Evolutionary conservation across 2,329 filamentous ascomycete species (phyloP).

Genomic region (Fusarium sp.): DNA sequence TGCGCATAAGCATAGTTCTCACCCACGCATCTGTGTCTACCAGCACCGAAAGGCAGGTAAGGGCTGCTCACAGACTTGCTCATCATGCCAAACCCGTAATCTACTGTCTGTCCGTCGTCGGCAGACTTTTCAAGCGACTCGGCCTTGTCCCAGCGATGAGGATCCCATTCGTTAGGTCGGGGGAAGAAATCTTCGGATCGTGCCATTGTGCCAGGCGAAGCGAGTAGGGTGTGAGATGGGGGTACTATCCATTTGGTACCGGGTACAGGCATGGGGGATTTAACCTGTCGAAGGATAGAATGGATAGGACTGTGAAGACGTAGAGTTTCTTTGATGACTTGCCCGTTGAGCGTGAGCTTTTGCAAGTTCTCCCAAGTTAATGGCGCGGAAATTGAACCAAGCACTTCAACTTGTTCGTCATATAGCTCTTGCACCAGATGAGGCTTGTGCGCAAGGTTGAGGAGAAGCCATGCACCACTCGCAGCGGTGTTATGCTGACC

Average conservation of each 20-base stretch:
- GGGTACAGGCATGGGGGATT: slow-evolving; percentile 83
- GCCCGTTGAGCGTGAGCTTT: slow-evolving; percentile 81
- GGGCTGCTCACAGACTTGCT: slow-evolving; percentile 90
- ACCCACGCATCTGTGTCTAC: slow-evolving; percentile 92
- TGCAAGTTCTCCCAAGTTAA: slow-evolving; percentile 82
- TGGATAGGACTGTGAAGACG: slow-evolving; percentile 93
- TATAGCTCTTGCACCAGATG: slow-evolving; percentile 84
- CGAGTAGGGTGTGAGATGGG: slow-evolving; percentile 82
- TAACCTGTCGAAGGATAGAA: slow-evolving; percentile 92
- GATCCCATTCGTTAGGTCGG: slow-evolving; percentile 84
- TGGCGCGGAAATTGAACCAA: slow-evolving; percentile 79
- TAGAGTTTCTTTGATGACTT: slow-evolving; percentile 90
- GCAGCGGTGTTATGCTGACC: slow-evolving; percentile 90
- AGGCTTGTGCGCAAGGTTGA: slow-evolving; percentile 82
- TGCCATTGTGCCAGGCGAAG: slow-evolving; percentile 84
- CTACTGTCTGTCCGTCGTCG: slow-evolving; percentile 79
- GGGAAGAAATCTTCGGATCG: slow-evolving; percentile 81
- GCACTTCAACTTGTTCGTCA: slow-evolving; percentile 78
- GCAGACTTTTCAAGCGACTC: slow-evolving; percentile 57
- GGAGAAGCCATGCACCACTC: slow-evolving; percentile 84
- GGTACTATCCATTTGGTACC: slow-evolving; percentile 87
- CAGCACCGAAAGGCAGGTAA: slow-evolving; percentile 95
- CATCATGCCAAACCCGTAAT: slow-evolving; percentile 95
- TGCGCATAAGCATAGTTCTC: slow-evolving; percentile 97
- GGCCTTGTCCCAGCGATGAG: slow-evolving; percentile 83